A percentile compares a stretch with the other conserved stretches of the same genome.
phyloP scores from a whole-genome alignment of 2,329 filamentous ascomycete genomes.

The Elsinoe australis region DNA sequence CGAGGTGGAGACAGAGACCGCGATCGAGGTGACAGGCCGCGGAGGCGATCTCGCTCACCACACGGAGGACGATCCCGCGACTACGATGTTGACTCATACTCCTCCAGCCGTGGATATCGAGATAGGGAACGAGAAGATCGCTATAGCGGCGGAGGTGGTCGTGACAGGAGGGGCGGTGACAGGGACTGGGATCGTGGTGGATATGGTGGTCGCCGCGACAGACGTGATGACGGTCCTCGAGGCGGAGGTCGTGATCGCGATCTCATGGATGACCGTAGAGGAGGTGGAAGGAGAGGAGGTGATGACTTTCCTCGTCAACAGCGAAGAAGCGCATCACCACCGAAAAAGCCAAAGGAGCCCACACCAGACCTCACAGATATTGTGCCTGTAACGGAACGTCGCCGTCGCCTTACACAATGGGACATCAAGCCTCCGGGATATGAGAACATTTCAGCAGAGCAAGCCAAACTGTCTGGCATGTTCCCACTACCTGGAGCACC shows the following conservation, averaged over 20 bases:
- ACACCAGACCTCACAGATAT: slow-evolving; percentile 90
- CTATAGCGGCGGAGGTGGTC: slow-evolving; percentile 52
- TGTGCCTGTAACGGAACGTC: slow-evolving; percentile 72
- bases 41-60: slow-evolving; percentile 76
- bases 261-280: slow-evolving; percentile 36
- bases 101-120: slow-evolving; percentile 83
- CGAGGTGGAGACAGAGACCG: slow-evolving; percentile 34
- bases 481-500: slow-evolving; percentile 95
- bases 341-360: slow-evolving; percentile 84
- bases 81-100: slow-evolving; percentile 80
- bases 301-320: slow-evolving; percentile 36
- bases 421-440: slow-evolving; percentile 98
- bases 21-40: slow-evolving; percentile 50
- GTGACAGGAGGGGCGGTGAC: slow-evolving; percentile 55
- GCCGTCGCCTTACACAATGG: slow-evolving; percentile 94
- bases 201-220: slow-evolving; percentile 26
- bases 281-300: slow-evolving; percentile 26
- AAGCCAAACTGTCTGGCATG: slow-evolving; percentile 97
- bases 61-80: slow-evolving; percentile 58
- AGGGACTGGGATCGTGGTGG: slow-evolving; percentile 21
- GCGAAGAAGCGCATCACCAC: slow-evolving; percentile 69
- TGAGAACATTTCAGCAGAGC: slow-evolving; percentile 95
- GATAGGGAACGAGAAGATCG: slow-evolving; percentile 90
- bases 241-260: slow-evolving; percentile 41
- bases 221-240: slow-evolving; percentile 25